These are phyloP conservation scores for Corylus americana DNA, from an alignment of 306 rosid species.

Conservation along the genomic window DNA sequence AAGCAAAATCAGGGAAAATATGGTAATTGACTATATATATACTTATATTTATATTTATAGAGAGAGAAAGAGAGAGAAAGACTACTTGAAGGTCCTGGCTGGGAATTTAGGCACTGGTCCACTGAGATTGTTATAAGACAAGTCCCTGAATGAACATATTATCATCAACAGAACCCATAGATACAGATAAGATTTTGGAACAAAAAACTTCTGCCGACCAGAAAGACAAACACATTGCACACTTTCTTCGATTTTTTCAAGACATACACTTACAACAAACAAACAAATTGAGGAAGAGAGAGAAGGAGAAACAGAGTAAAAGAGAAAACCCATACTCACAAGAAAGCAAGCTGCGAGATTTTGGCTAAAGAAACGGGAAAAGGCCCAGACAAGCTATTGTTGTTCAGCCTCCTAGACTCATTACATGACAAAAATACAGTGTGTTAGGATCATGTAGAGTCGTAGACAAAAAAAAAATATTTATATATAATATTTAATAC, in stretches of 20 bases:
- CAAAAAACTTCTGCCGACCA: slow-evolving; percentile 3
- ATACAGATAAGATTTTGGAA: slow-evolving; percentile 30
- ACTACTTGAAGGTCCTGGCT: slow-evolving; percentile 86
- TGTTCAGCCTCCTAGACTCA: slow-evolving; percentile 87
- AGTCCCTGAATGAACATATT: slow-evolving; percentile 69
- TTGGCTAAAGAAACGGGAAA: slow-evolving; percentile 78
- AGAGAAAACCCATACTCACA: slow-evolving; percentile 70
- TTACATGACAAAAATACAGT: slow-evolving; percentile 37
- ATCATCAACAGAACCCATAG: slow-evolving; percentile 24
- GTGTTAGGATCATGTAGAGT: slow-evolving; percentile 18
- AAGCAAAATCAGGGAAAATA: slow-evolving; percentile 20
- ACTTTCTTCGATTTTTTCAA: slow-evolving; percentile 28
- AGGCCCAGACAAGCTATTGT: slow-evolving; percentile 85
- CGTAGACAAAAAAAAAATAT: no score
- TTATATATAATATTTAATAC: neutral
- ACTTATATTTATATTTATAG: neutral
- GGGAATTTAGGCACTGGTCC: slow-evolving; percentile 93
- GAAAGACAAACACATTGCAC: slow-evolving; percentile 25
- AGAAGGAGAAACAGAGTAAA: slow-evolving; percentile 25
- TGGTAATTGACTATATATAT: slow-evolving; percentile 10
- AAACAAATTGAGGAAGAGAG: neutral
- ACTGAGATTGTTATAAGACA: slow-evolving; percentile 93
- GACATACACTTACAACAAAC: slow-evolving; percentile 30
- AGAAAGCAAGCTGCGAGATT: slow-evolving; percentile 87
- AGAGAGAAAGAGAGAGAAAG: neutral